Evolutionary conservation across 148 eudicot genomes (phyloP), one percentile per base, ranked within the genome.

Genomic region (Drosera capensis): DNA sequence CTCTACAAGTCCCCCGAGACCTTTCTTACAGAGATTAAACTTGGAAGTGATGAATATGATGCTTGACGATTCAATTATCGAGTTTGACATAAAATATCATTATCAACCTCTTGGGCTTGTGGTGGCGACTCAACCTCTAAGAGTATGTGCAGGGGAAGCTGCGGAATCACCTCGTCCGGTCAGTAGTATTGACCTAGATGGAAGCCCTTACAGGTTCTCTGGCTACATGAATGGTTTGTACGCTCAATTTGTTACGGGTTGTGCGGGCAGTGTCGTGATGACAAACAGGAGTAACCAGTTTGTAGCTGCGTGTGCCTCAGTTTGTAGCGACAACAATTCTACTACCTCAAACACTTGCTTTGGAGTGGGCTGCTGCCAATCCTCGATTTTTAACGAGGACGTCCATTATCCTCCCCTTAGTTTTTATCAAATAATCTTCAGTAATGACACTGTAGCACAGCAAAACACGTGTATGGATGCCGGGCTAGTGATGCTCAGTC

Each of bases 331-430:
- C 17, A 20, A 52, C 29, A 55, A 37, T 48, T 19, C 8, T 7
- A 31, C 7, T 14, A 14, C 25, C 1, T 5, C 12, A 14, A 53
- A 14, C 12, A 14, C 36, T 9, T 72, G 78, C 51, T 49, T n/a
- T 44, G 78, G 78, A 14, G 63, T 45, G 26, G 51, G 59, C 37
- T 72, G 78, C 26, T 72, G 78, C 57, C 58, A 53, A 38, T 54
- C 78, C 6, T 28, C 40, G 1, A 18, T 49, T 23, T 22, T 28
- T 5, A 28, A 14, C 34, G 28, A 12, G 16, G 22, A 19, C 3
- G n/a, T n/a, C n/a, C n/a, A n/a, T n/a, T n/a, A n/a, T n/a, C n/a
- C n/a, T n/a, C 23, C 11, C 14, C 45, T 61, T 28, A 25, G 29
- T 18, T 26, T 24, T 41, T 41, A 24, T 16, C 15, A 52, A 16